A percentile compares a stretch with the other conserved stretches of the same genome.
These are phyloP conservation scores for Botryosphaeria agaves DNA, from an alignment of 2,329 filamentous ascomycete species.

Conservation along the genomic window DNA sequence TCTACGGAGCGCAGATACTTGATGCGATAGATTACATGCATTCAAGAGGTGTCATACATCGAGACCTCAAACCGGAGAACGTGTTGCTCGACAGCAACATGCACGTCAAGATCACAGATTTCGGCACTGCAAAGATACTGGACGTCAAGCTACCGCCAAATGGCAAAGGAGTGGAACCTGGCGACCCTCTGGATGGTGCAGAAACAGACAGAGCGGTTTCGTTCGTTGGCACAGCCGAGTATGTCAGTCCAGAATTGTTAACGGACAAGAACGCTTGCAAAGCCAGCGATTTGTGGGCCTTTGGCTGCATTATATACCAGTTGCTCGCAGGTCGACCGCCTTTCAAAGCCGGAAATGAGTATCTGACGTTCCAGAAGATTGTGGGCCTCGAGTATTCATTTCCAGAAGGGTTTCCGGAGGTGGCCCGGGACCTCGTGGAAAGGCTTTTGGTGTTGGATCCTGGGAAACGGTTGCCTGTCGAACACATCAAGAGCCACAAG, in stretches of 20 bases:
- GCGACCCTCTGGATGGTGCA: constrained; percentile 35
- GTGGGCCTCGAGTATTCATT: constrained; percentile 89
- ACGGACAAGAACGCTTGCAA: constrained; percentile 96
- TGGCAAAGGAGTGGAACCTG: constrained; percentile 17
- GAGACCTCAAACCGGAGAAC: constrained; percentile 93
- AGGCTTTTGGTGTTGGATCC: constrained; percentile 82
- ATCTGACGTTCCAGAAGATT: constrained; percentile 96
- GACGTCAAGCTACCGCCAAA: constrained; percentile 24
- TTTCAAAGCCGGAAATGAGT: constrained; percentile 92
- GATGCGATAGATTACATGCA: constrained; percentile 98
- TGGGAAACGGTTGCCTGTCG: constrained; percentile 64
- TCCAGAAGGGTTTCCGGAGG: constrained; percentile 67
- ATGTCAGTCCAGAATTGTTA: constrained; percentile 92
- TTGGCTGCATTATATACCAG: constrained; percentile 95
- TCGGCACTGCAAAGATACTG: constrained; percentile 92
- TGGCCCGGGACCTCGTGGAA: constrained; percentile 79
- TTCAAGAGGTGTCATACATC: constrained; percentile 83
- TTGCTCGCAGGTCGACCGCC: constrained; percentile 87
- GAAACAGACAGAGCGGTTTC: constrained; percentile 70
- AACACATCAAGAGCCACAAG: constrained; percentile 91
- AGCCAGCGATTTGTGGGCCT: constrained; percentile 94
- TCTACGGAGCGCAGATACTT: constrained; percentile 90
- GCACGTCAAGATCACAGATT: constrained; percentile 98
- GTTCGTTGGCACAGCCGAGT: constrained; percentile 95
- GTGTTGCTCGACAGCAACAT: constrained; percentile 88